Evolutionary conservation across 2,329 filamentous ascomycete species (phyloP).

Genomic region (Monosporascus sp.): DNA sequence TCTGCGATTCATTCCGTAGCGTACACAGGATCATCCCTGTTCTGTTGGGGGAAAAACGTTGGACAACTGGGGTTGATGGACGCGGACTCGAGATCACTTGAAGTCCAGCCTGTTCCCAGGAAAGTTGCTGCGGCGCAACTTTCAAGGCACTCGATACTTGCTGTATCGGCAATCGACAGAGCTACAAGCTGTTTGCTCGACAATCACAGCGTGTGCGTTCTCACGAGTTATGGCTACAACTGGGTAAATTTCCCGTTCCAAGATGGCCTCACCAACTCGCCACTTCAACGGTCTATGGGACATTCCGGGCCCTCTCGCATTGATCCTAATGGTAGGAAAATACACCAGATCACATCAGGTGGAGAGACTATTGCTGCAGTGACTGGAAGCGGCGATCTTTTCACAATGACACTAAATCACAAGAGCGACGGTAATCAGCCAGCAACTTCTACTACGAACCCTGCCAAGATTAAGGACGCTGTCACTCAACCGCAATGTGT

Average conservation of each 20-base stretch:
- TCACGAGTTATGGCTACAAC: slow-evolving; percentile 95
- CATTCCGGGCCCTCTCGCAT: slow-evolving; percentile 62
- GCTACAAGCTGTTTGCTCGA: slow-evolving; percentile 82
- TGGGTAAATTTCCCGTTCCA: slow-evolving; percentile 74
- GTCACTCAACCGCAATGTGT: slow-evolving; percentile 73
- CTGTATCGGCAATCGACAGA: slow-evolving; percentile 82
- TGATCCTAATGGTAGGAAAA: slow-evolving; percentile 59
- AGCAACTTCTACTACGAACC: slow-evolving; percentile 80
- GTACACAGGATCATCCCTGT: slow-evolving; percentile 74
- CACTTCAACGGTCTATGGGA: slow-evolving; percentile 47
- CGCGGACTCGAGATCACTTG: slow-evolving; percentile 85
- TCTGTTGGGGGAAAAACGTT: slow-evolving; percentile 91
- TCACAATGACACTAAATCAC: slow-evolving; percentile 71
- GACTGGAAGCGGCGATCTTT: slow-evolving; percentile 79
- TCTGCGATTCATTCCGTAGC: slow-evolving; percentile 90
- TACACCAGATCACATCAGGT: slow-evolving; percentile 73
- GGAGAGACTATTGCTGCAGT: slow-evolving; percentile 90
- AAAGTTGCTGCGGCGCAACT: slow-evolving; percentile 85
- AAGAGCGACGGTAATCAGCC: slow-evolving; percentile 56
- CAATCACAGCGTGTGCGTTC: slow-evolving; percentile 85
- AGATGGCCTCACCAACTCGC: slow-evolving; percentile 65
- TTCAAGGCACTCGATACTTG: slow-evolving; percentile 58
- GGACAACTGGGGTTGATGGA: slow-evolving; percentile 93
- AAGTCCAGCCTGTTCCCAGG: slow-evolving; percentile 74
- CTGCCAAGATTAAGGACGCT: slow-evolving; percentile 79